Base-by-base conservation (phyloP, 2,329 filamentous ascomycete species). In the Cylindrodendrum hubeiense region DNA sequence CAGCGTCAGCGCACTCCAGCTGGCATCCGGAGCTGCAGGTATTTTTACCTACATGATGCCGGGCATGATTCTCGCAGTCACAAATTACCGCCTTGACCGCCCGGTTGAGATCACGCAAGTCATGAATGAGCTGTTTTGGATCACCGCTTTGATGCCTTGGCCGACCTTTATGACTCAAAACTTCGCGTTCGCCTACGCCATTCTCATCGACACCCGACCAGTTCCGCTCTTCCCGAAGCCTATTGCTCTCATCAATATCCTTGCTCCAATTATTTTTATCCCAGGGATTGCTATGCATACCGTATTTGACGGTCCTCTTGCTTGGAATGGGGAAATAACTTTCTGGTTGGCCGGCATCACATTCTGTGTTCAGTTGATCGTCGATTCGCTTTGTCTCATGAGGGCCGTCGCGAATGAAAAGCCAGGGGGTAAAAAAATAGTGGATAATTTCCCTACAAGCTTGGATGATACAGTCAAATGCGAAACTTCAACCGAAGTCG, bases 191-290 rank as follows among this genome's bases (percentile, higher is more conserved):
- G 60, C 44, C 3, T 67, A 60, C 22, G 60, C 64, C 21, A 56
- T 67, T 19, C 24, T 60, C 12, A 26, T 50, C 8, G 64, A 67
- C 43, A 43, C 9, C 8, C 49, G 64, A 15, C 30, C 24, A 10
- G 60, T 60, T 9, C 54, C 55, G 4, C 60, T 63, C 8, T 64
- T 67, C 51, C 64, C 64, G 19, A 67, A 57, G 22, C 8, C 34
- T 3, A 34, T 64, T 6, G 55, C 46, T 28, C 5, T 60, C 5
- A 7, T 64, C 50, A 67, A 63, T 17, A 41, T 67, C 13, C 7
- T 64, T 5, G 56, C 21, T 24, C 56, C 54, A 1, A 24, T 60
- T 5, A 24, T 56, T 33, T 63, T 46, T 24, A 9, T 49, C 44
- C 51, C 37, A 2, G 34, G 28, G 8, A 57, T 47, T 4, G 51